These are phyloP conservation scores for Apiotrichum akiyoshidainum DNA, from an alignment of 1,284 basidiomycete species.

Conservation along the genomic window DNA sequence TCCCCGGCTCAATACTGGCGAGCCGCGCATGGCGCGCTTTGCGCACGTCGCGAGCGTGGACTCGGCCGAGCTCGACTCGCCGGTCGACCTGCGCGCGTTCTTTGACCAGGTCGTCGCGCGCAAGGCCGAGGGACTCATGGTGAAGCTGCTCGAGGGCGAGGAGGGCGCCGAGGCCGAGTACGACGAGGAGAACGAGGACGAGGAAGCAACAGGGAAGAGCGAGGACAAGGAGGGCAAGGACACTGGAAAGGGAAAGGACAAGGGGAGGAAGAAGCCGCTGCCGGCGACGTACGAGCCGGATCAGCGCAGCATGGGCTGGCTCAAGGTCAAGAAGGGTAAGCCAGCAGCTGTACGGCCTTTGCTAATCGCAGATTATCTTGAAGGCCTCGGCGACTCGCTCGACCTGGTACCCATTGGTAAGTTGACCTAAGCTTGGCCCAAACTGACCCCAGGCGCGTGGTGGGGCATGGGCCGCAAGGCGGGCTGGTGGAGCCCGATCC, in stretches of 20 bases:
- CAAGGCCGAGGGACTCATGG: slow-evolving; percentile 88
- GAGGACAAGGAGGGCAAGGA: slow-evolving; percentile 23
- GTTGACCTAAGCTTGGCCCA: not conserved
- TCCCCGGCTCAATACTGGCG: slow-evolving; percentile 45
- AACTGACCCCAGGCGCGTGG: slow-evolving; percentile 62
- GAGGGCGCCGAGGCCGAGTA: slow-evolving; percentile 34
- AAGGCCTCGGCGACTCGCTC: slow-evolving; percentile 55
- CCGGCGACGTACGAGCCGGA: slow-evolving; percentile 87
- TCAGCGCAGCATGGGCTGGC: slow-evolving; percentile 60
- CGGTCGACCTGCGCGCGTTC: slow-evolving; percentile 65
- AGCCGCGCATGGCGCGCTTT: slow-evolving; percentile 61
- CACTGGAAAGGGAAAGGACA: not conserved
- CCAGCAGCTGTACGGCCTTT: not conserved
- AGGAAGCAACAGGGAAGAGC: slow-evolving; percentile 24
- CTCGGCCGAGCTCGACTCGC: slow-evolving; percentile 55
- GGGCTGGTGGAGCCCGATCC: slow-evolving; percentile 87
- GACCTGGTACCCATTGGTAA: slow-evolving; percentile 61
- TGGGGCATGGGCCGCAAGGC: slow-evolving; percentile 90
- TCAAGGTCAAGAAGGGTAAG: slow-evolving; percentile 74
- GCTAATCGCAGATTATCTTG: slow-evolving; percentile 56
- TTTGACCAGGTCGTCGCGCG: slow-evolving; percentile 75
- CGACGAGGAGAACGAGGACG: slow-evolving; percentile 23
- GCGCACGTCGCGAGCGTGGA: slow-evolving; percentile 74
- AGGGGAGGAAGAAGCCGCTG: slow-evolving; percentile 60
- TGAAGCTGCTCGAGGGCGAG: slow-evolving; percentile 66